Conservation (phyloP, 345 rosid species). For the Orychophragmus violaceus region DNA sequence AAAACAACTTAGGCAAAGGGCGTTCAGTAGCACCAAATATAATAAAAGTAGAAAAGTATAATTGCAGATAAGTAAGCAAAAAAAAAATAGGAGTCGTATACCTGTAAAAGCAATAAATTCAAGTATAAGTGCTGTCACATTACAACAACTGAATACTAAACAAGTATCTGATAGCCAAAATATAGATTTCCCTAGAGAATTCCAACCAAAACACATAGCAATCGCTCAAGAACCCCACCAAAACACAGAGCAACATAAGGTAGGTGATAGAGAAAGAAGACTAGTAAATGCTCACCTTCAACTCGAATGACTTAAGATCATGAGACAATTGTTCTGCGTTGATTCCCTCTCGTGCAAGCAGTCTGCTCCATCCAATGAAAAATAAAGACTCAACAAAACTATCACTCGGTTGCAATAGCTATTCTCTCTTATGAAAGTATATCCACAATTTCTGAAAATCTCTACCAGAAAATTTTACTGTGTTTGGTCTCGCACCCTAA, state of each 20-base stretch:
- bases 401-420: slow-evolving; percentile 1
- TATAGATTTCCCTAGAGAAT: not conserved
- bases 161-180: not conserved
- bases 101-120: not conserved
- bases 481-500: too few relatives aligned
- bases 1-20: not conserved
- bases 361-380: slow-evolving; percentile 38
- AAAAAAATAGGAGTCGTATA: not conserved
- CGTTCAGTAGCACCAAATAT: not conserved
- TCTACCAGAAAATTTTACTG: too few relatives aligned
- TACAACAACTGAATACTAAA: not conserved
- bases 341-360: slow-evolving; percentile 97
- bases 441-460: too few relatives aligned
- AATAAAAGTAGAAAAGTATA: not conserved
- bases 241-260: not conserved
- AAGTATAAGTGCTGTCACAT: not conserved
- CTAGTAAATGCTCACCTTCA: slow-evolving; percentile 49
- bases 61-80: not conserved
- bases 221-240: not conserved
- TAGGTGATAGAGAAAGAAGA: not conserved
- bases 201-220: not conserved
- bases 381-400: not conserved
- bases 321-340: slow-evolving; percentile 97
- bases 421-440: too few relatives aligned
- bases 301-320: slow-evolving; percentile 88